phyloP scores from a whole-genome alignment of 768 basidiomycete genomes.

The Gymnopilus dilepis region DNA sequence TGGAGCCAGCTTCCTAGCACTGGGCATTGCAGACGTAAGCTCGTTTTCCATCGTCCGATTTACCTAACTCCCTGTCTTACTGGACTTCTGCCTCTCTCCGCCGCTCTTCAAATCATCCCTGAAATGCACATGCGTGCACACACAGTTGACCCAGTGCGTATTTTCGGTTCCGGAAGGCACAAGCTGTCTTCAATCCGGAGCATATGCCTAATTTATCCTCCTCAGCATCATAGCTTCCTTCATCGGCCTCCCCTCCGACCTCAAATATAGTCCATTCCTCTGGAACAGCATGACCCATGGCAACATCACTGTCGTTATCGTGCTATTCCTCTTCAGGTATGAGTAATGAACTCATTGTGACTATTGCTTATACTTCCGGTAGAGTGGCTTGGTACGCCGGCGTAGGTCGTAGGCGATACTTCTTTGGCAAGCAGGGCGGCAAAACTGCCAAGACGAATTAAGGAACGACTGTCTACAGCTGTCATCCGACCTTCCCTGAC shows the following conservation, averaged over 20 bases:
- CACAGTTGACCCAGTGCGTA: conserved; percentile 67
- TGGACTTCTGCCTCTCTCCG: not conserved
- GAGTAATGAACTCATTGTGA: not conserved
- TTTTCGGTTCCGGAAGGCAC: not conserved
- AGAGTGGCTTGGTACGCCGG: conserved; percentile 61
- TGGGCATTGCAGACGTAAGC: conserved; percentile 77
- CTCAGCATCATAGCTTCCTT: conserved; percentile 63
- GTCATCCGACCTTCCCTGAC: not conserved
- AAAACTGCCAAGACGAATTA: conserved; percentile 14
- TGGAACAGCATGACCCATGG: conserved; percentile 84
- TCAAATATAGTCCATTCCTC: conserved; percentile 50
- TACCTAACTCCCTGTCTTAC: conserved; percentile 3
- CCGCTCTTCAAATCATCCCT: not conserved
- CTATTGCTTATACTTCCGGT: conserved; percentile 4
- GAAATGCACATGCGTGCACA: too few species aligned
- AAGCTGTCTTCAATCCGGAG: not conserved
- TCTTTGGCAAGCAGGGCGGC: conserved; percentile 31
- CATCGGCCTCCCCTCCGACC: conserved; percentile 58
- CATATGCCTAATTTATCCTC: conserved; percentile 15
- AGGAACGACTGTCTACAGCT: not conserved
- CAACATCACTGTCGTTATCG: conserved; percentile 68
- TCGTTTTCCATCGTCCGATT: not conserved
- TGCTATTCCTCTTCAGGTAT: conserved; percentile 64
- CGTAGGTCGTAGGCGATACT: conserved; percentile 32
- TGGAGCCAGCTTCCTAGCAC: conserved; percentile 66